Base-by-base conservation (phyloP, 106 monocot species). In the Chionographis japonica region DNA sequence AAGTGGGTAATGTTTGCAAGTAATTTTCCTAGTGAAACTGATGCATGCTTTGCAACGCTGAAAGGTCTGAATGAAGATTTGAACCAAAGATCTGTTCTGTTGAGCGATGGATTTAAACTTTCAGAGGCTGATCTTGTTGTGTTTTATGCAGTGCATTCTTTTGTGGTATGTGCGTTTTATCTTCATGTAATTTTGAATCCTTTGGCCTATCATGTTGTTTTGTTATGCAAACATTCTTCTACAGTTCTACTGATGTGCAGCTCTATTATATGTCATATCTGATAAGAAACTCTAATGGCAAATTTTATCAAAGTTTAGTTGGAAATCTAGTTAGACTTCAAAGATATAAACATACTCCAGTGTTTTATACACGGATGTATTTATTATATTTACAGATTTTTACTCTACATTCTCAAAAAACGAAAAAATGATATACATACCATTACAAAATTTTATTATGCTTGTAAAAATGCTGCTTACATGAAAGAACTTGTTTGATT, bases 41-140 rank as follows among this genome's bases (percentile, higher is more conserved):
- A 80, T 61, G 58, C 72, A 58, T 65, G 51, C 18, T 58, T 72
- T 64, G 66, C 62, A 36, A 46, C 49, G 17, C 65, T 94, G 41
- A 69, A 76, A 73, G 55, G 20, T 68, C 77, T 95, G 20, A 85
- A 91, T 81, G 81, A 88, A 66, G 81, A 86, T 52, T 62, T 91
- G 66, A 53, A 65, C 20, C 69, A 64, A 41, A 91, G 68, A 56
- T 65, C 89, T 73, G 86, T 95, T 61, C 79, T 91, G 52, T 54
- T 95, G 58, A 86, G 88, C n/a, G 42, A 76, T 59, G 91, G 91
- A 5, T 65, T 86, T 46, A 73, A 71, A 73, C 75, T 77, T 2
- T 89, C 95, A 52, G 91, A 73, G 63, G 91, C 91, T 67, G 91
- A 91, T 73, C 66, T 86, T 63, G 70, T 86, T 77, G 80, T 91